Evolutionary conservation across 495 filamentous ascomycete genomes (phyloP).

Genomic region (Annulohypoxylon maeteangense): DNA sequence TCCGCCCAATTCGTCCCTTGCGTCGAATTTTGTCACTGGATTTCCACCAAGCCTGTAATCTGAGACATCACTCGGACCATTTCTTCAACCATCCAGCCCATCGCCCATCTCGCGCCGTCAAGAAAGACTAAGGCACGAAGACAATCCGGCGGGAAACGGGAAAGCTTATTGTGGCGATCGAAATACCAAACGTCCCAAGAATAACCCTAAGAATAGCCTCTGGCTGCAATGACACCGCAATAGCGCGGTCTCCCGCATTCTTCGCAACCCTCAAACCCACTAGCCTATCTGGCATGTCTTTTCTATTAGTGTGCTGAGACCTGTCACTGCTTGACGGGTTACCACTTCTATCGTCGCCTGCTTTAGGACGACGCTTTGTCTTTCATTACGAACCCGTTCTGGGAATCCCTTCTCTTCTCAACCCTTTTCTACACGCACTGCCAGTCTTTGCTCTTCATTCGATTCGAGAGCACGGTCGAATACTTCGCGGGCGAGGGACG

Average conservation of each 20-base stretch:
- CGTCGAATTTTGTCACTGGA: slow-evolving; percentile 8
- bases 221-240: slow-evolving; percentile 33
- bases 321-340: slow-evolving; percentile 28
- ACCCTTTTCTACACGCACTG: slow-evolving; percentile 16
- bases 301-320: slow-evolving; percentile 30
- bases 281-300: slow-evolving; percentile 39
- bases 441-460: slow-evolving; percentile 24
- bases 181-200: slow-evolving; percentile 7
- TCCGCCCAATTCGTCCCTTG: neutral
- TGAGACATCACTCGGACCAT: slow-evolving; percentile 31
- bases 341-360: slow-evolving; percentile 27
- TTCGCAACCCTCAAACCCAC: slow-evolving; percentile 21
- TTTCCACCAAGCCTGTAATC: slow-evolving; percentile 18
- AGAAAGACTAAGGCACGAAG: slow-evolving; percentile 2
- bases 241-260: slow-evolving; percentile 29
- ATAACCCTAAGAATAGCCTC: slow-evolving; percentile 16
- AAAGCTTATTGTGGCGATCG: slow-evolving; percentile 15
- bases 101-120: neutral
- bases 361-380: slow-evolving; percentile 30
- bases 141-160: slow-evolving; percentile 11
- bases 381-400: slow-evolving; percentile 27
- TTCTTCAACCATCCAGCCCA: neutral
- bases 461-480: slow-evolving; percentile 56
- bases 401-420: slow-evolving; percentile 29
- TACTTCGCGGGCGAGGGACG: slow-evolving; percentile 66